Base-by-base conservation (phyloP, 2,329 filamentous ascomycete genomes). In the Trichoderma sp. region DNA sequence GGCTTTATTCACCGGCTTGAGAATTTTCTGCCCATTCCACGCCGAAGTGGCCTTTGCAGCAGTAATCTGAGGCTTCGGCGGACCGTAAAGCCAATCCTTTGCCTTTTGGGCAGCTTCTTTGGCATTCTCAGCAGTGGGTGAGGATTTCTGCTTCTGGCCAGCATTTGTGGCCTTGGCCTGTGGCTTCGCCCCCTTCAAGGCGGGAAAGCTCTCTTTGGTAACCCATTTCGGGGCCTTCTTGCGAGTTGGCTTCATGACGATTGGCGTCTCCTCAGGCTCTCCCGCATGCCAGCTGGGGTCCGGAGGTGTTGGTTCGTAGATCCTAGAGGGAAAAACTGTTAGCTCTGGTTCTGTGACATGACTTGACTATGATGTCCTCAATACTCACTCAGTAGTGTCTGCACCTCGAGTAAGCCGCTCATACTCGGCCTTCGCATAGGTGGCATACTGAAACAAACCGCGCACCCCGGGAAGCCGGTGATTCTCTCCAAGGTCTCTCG, bases 381-480 rank as follows among this genome's bases (percentile, higher is more conserved):
- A 24, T 17, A 28, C 59, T 62, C 41, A 62, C 59, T 1, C 3
- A 24, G n/a, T n/a, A 24, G 14, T n/a, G 21, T 19, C 48, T 28
- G 3, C 4, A 3, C 9, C 15, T 2, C 7, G 21, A 5, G 48
- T 62, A 6, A 62, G 59, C 3, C 48, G 59, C 10, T 54, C 39
- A 48, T 41, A 62, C 7, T 62, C 48, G 12, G 52, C 52, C 26
- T 41, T 62, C 39, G 59, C 59, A 48, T 54, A 54, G 9, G 48
- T 62, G 24, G 39, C 26, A 10, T 62, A 54, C 48, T 64, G 34
- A 39, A 66, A 66, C 41, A 66, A 10, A 1, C 51, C 28, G 2
- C 65, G 34, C 7, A 66, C 61, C 5, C 55, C 43, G 1, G 24
- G 9, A 43, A 66, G 54, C 3, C 12, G 47, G 19, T 66, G 65